Evolutionary conservation across 257 asterid genomes (phyloP).

Genomic region (Craterostigma plantagineum): DNA sequence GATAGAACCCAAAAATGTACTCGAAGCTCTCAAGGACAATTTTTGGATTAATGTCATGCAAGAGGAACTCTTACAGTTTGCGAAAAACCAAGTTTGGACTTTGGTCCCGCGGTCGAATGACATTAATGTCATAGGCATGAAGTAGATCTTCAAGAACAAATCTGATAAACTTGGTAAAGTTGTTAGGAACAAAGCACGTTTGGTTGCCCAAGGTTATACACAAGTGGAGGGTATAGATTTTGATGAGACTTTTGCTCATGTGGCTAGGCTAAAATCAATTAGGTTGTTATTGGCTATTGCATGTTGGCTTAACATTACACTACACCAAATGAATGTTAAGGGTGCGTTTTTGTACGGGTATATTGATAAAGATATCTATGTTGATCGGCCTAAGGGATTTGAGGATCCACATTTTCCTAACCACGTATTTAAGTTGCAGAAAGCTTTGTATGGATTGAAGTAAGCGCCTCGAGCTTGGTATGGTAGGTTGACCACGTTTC

Average conservation of each 20-base stretch:
- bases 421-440: background rate
- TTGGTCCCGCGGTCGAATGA: background rate
- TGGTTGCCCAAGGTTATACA: background rate
- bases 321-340: constrained; percentile 2
- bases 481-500: too few species aligned
- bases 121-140: background rate
- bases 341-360: background rate
- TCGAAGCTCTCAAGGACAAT: background rate
- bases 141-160: background rate
- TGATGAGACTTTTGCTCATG: background rate
- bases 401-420: background rate
- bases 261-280: background rate
- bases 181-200: background rate
- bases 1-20: background rate
- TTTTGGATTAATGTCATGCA: background rate
- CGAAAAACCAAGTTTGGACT: background rate
- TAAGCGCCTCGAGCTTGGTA: background rate
- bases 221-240: background rate
- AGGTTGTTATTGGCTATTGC: background rate
- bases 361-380: background rate
- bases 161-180: background rate
- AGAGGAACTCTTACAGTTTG: background rate
- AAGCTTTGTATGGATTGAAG: background rate
- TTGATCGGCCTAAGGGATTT: background rate
- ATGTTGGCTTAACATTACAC: background rate